Percentiles rank a stretch among this genome's conserved stretches.
These are phyloP conservation scores for Flaveria sonorensis DNA, from an alignment of 129 eudicot species.

Conservation along the genomic window DNA sequence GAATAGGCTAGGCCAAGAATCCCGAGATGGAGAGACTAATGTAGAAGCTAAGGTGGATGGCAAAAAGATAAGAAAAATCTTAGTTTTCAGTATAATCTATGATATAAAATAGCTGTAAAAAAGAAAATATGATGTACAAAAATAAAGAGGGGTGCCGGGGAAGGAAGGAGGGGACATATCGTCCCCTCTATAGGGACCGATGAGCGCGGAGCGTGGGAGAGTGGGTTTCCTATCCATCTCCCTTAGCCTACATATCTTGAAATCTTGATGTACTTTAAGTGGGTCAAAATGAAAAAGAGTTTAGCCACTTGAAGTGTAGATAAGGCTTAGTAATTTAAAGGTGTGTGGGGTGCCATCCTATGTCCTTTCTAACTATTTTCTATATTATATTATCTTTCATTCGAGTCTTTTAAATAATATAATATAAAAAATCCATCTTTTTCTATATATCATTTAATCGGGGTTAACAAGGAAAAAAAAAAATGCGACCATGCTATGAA, in stretches of 20 bases:
- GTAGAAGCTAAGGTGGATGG: too few relatives aligned
- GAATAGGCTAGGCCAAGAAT: too few relatives aligned
- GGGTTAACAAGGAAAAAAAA: not conserved
- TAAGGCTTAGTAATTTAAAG: conserved; percentile 11
- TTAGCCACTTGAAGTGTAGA: conserved; percentile 32
- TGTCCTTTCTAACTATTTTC: conserved; percentile 2
- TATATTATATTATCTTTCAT: not conserved
- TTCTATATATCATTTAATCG: not conserved
- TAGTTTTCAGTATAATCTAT: too few relatives aligned
- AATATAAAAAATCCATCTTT: not conserved
- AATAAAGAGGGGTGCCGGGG: too few relatives aligned
- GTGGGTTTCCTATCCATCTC: too few relatives aligned
- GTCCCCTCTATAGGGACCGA: too few relatives aligned
- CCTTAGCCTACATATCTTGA: conserved; percentile 7
- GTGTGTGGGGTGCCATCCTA: conserved; percentile 24
- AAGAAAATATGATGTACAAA: too few relatives aligned
- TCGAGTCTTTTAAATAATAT: not conserved
- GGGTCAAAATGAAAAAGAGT: conserved; percentile 27
- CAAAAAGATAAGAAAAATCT: too few relatives aligned
- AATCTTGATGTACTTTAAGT: conserved; percentile 1
- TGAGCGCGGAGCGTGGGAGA: too few relatives aligned
- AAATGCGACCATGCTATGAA: not conserved
- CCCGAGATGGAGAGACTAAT: too few relatives aligned
- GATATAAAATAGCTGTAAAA: too few relatives aligned
- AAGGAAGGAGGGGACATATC: too few relatives aligned